A percentile compares a stretch with the other conserved stretches of the same genome.
These are phyloP conservation scores for Helianthus annuus DNA, from an alignment of 129 eudicot species.

Conservation along the genomic window DNA sequence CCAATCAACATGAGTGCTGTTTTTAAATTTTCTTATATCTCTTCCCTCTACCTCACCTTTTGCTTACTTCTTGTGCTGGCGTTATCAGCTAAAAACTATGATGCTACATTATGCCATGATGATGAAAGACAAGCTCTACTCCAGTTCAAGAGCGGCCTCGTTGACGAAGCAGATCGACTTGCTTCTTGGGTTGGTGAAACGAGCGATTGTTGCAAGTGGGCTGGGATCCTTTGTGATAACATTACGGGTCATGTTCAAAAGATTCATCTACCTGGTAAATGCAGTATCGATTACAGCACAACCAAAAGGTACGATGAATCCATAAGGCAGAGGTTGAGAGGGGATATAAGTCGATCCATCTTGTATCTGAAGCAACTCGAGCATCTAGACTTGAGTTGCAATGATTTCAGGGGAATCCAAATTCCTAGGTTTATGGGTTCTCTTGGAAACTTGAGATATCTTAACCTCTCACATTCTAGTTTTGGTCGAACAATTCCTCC, in stretches of 20 bases:
- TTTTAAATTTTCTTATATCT: background rate
- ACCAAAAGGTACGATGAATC: background rate
- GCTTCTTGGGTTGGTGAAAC: constrained; percentile 27
- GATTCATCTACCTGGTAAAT: constrained; percentile 29
- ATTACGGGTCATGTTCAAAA: constrained; percentile 25
- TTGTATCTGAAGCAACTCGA: constrained; percentile 14
- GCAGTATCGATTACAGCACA: background rate
- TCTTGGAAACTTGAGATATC: constrained; percentile 14
- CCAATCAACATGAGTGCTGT: background rate
- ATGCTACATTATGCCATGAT: constrained; percentile 20
- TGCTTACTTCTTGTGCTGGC: constrained; percentile 5
- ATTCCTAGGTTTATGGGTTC: constrained; percentile 17
- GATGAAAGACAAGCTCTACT: constrained; percentile 27
- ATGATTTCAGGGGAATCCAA: constrained; percentile 16
- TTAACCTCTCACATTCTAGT: constrained; percentile 16
- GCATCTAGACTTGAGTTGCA: constrained; percentile 20
- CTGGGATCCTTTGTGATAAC: constrained; percentile 27
- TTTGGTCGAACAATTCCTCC: constrained; percentile 7
- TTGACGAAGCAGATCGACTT: constrained; percentile 20
- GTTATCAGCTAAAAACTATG: constrained; percentile 5
- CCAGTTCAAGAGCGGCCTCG: constrained; percentile 22
- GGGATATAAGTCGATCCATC: constrained; percentile 11
- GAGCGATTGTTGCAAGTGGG: constrained; percentile 21
- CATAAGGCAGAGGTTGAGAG: background rate
- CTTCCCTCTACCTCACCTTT: background rate